Evolutionary conservation across 164 flowering plant genomes (phyloP).

Genomic region (Vitis cinerea): DNA sequence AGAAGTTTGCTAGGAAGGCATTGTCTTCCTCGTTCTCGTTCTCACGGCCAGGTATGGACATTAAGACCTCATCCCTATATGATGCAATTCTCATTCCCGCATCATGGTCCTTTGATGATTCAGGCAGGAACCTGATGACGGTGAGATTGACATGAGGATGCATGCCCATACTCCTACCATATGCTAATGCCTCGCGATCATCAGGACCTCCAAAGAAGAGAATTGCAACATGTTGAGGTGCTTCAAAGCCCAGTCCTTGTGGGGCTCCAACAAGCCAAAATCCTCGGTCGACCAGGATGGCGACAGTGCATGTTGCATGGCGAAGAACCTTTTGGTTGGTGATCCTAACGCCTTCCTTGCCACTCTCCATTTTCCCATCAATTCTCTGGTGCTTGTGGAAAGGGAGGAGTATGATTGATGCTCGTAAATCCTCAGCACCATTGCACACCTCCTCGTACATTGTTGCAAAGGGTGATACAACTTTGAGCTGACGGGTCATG

Average conservation of each 20-base stretch:
- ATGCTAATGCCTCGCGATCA: conserved; percentile 70
- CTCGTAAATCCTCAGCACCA: conserved; percentile 48
- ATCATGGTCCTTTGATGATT: conserved; percentile 2
- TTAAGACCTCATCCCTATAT: conserved; percentile 20
- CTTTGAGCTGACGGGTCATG: conserved; percentile 37
- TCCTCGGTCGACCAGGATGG: conserved; percentile 53
- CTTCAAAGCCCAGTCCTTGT: conserved; percentile 24
- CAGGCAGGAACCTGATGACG: conserved; percentile 42
- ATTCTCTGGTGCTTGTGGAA: conserved; percentile 80
- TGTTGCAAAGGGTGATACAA: conserved; percentile 34
- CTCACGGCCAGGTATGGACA: conserved; percentile 31
- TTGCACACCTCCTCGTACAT: conserved; percentile 67
- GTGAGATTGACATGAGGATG: conserved; percentile 48
- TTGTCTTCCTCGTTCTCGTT: conserved; percentile 35
- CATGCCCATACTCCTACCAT: conserved; percentile 36
- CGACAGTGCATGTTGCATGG: conserved; percentile 62
- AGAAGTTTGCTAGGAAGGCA: conserved; percentile 41
- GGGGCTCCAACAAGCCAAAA: conserved; percentile 25
- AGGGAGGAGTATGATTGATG: conserved; percentile 54
- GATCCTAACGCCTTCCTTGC: conserved; percentile 47
- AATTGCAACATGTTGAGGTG: conserved; percentile 44
- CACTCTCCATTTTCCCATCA: conserved; percentile 67
- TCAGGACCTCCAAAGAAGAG: conserved; percentile 76
- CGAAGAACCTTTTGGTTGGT: conserved; percentile 65
- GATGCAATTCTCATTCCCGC: conserved; percentile 15